These are phyloP conservation scores for Reutealis trisperma DNA, from an alignment of 345 rosid genomes.

Conservation along the genomic window DNA sequence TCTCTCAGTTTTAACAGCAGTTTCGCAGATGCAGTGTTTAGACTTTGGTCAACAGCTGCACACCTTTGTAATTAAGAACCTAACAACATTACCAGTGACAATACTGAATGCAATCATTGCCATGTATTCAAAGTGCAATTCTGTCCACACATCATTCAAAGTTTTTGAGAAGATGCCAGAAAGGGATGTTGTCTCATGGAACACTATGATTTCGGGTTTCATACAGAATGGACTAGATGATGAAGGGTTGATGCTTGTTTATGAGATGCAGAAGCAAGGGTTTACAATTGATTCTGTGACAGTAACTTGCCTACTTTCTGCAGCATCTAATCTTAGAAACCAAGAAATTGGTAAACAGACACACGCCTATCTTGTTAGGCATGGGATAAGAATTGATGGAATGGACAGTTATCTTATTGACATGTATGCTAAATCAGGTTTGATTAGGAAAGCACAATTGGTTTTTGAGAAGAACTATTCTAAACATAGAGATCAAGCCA, in stretches of 20 bases:
- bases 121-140: conserved; percentile 81
- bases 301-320: conserved; percentile 72
- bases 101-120: conserved; percentile 62
- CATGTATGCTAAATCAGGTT: conserved; percentile 86
- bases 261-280: conserved; percentile 85
- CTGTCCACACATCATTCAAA: conserved; percentile 58
- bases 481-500: conserved; percentile 64
- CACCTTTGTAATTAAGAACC: conserved; percentile 62
- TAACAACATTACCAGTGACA: conserved; percentile 44
- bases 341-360: conserved; percentile 70
- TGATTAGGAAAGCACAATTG: conserved; percentile 46
- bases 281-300: conserved; percentile 68
- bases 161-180: conserved; percentile 65
- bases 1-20: conserved; percentile 60
- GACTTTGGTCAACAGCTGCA: conserved; percentile 65
- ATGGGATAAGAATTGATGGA: conserved; percentile 61
- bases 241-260: conserved; percentile 79
- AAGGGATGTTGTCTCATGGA: conserved; percentile 85
- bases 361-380: conserved; percentile 77
- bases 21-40: conserved; percentile 67
- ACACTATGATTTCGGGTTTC: conserved; percentile 79
- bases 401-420: conserved; percentile 81
- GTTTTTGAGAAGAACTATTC: conserved; percentile 44
- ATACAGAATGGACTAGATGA: conserved; percentile 79
- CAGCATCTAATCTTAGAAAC: conserved; percentile 81